A percentile compares a stretch with the other conserved stretches of the same genome.
phyloP scores from a whole-genome alignment of 2,329 filamentous ascomycete genomes.

The Juglanconis sp. region DNA sequence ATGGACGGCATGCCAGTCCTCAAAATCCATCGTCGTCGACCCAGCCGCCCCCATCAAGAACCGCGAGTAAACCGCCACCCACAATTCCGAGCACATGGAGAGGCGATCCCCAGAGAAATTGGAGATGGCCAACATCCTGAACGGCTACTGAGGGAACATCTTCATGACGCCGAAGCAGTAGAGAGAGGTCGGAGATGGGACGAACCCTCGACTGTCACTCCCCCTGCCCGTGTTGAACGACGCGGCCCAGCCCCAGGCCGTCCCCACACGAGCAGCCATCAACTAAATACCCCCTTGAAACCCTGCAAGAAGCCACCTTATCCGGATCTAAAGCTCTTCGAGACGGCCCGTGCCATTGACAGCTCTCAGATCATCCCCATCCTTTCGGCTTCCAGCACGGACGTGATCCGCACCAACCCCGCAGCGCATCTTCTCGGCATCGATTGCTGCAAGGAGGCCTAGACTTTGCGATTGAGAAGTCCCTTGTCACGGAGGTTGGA shows the following conservation, averaged over 20 bases:
- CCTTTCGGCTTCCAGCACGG: constrained; percentile 42
- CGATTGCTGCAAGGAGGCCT: constrained; percentile 33
- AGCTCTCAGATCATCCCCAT: constrained; percentile 42
- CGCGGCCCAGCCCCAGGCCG: constrained; percentile 30
- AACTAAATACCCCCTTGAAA: constrained; percentile 29
- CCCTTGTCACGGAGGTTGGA: constrained; percentile 44
- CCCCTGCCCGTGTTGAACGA: constrained; percentile 34
- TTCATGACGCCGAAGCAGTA: constrained; percentile 42
- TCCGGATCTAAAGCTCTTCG: constrained; percentile 47
- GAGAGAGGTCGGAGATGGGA: constrained; percentile 40
- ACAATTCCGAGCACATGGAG: constrained; percentile 29
- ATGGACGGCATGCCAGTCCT: constrained; percentile 42
- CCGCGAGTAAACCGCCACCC: constrained; percentile 29
- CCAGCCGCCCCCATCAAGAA: constrained; percentile 23
- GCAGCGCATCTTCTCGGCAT: constrained; percentile 39
- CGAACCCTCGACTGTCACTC: constrained; percentile 38
- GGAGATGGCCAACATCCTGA: constrained; percentile 36
- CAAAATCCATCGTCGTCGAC: constrained; percentile 42
- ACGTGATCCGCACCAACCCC: constrained; percentile 43
- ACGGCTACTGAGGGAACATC: constrained; percentile 41
- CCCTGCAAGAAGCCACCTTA: constrained; percentile 33
- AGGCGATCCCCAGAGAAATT: constrained; percentile 38
- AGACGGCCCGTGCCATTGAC: constrained; percentile 47
- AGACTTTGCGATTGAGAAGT: constrained; percentile 22
- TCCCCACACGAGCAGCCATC: constrained; percentile 28